Conservation (phyloP, 1,139 yeast genomes). For the Yamadazyma jaroonii region DNA sequence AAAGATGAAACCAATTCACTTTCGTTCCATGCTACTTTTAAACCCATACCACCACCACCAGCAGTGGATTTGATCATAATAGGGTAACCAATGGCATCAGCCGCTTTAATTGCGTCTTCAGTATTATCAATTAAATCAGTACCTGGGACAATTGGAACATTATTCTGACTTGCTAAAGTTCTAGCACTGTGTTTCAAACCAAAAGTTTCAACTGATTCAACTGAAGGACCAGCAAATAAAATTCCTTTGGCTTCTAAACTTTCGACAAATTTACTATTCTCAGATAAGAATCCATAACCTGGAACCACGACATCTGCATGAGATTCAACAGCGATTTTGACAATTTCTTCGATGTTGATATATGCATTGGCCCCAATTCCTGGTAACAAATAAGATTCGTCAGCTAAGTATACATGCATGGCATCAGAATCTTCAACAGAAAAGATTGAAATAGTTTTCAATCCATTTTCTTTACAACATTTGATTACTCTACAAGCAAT, state of each 20-base stretch:
- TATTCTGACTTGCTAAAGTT: conserved; percentile 22
- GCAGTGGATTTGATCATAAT: conserved; percentile 49
- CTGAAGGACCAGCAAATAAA: conserved; percentile 46
- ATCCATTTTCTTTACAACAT: conserved; percentile 34
- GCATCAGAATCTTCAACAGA: conserved; percentile 42
- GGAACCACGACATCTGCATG: conserved; percentile 93
- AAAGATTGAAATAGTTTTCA: conserved; percentile 37
- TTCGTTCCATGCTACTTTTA: conserved; percentile 35
- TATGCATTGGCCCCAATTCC: conserved; percentile 43
- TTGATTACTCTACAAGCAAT: conserved; percentile 42
- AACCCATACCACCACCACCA: conserved; percentile 55
- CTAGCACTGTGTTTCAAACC: conserved; percentile 36
- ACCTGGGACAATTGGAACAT: conserved; percentile 51
- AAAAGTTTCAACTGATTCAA: conserved; percentile 29
- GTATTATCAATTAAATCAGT: conserved; percentile 35
- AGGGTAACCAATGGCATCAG: conserved; percentile 42
- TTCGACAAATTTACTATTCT: conserved; percentile 41
- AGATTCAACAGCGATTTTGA: conserved; percentile 52
- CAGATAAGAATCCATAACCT: conserved; percentile 87
- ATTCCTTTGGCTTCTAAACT: conserved; percentile 32
- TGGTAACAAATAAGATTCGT: conserved; percentile 28
- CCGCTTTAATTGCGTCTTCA: conserved; percentile 26
- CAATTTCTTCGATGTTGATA: conserved; percentile 39
- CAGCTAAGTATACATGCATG: conserved; percentile 35
- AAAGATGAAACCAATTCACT: conserved; percentile 31